These are phyloP conservation scores for Penicillium sp. DNA, from an alignment of 2,329 filamentous ascomycete genomes.

Conservation along the genomic window DNA sequence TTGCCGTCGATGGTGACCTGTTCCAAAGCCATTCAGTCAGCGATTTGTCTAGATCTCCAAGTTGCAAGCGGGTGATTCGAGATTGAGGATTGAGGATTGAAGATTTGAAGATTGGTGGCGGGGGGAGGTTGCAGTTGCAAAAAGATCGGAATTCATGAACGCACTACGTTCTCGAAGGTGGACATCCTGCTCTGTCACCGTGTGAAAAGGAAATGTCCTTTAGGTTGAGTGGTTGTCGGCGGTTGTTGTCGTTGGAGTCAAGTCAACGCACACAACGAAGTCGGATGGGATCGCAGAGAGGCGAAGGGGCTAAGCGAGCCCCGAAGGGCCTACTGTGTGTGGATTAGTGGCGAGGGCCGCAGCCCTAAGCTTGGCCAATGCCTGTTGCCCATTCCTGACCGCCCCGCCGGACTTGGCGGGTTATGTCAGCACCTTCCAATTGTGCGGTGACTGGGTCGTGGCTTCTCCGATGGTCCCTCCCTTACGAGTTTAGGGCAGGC, in stretches of 20 bases:
- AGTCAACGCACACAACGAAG: conserved; percentile 49
- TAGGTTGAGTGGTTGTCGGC: conserved; percentile 49
- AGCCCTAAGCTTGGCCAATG: conserved; percentile 45
- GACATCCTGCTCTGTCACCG: conserved; percentile 62
- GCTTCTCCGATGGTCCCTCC: too few relatives aligned
- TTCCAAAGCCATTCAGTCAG: conserved; percentile 49
- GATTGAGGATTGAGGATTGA: conserved; percentile 8
- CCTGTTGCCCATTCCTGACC: background rate
- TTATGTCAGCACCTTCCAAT: conserved; percentile 10
- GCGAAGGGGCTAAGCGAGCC: conserved; percentile 47
- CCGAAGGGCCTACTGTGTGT: conserved; percentile 38
- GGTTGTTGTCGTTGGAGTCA: conserved; percentile 52
- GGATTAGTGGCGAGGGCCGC: conserved; percentile 39
- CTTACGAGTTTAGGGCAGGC: conserved; percentile 23
- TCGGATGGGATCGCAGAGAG: conserved; percentile 43
- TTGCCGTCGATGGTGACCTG: conserved; percentile 99
- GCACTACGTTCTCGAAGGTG: conserved; percentile 69
- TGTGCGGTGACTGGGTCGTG: background rate
- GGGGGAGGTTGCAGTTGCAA: conserved; percentile 16
- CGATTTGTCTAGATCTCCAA: conserved; percentile 24
- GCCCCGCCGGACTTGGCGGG: background rate
- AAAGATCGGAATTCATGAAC: conserved; percentile 38
- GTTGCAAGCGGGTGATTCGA: conserved; percentile 8
- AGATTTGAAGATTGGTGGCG: conserved; percentile 12
- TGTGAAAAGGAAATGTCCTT: conserved; percentile 45